A percentile compares a stretch with the other conserved stretches of the same genome.
phyloP scores from a whole-genome alignment of 306 rosid species.

The Quillaja saponaria region DNA sequence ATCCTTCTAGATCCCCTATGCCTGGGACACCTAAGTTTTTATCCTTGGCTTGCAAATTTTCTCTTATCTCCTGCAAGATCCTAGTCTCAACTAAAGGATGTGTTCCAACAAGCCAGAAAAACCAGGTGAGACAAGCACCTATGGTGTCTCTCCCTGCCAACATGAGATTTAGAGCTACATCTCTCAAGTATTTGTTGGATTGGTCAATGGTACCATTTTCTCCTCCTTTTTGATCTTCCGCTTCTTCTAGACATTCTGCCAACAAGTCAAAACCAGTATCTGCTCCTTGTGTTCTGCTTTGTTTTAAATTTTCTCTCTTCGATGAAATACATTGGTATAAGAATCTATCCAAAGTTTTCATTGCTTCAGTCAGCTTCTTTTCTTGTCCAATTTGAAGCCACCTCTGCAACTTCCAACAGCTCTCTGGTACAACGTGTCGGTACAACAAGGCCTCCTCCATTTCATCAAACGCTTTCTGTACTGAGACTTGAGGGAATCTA shows the following conservation, averaged over 20 bases:
- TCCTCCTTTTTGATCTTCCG: neutral
- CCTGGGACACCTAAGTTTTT: neutral
- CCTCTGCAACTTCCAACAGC: slow-evolving; percentile 10
- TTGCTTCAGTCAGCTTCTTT: neutral
- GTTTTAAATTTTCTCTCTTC: too few relatives aligned
- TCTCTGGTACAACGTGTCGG: slow-evolving; percentile 23
- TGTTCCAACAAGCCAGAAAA: slow-evolving; percentile 29
- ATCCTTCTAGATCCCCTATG: slow-evolving; percentile 9
- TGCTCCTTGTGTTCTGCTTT: too few relatives aligned
- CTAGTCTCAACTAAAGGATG: slow-evolving; percentile 22
- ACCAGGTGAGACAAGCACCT: slow-evolving; percentile 27
- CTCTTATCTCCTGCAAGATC: slow-evolving; percentile 32
- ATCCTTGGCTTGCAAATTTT: neutral
- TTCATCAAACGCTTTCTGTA: slow-evolving; percentile 22
- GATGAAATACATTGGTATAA: neutral
- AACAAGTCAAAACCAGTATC: too few relatives aligned
- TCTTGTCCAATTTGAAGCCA: slow-evolving; percentile 20
- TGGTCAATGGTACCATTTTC: too few relatives aligned
- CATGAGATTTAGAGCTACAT: slow-evolving; percentile 15
- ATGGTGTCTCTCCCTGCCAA: slow-evolving; percentile 29
- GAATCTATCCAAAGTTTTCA: neutral
- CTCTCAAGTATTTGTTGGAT: slow-evolving; percentile 33
- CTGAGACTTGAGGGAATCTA: slow-evolving; percentile 1
- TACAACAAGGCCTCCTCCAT: slow-evolving; percentile 18
- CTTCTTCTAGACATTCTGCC: neutral